Percentiles rank a stretch among this genome's conserved stretches.
Conservation (phyloP, 2,329 filamentous ascomycete species). For the Curvularia lunata region DNA sequence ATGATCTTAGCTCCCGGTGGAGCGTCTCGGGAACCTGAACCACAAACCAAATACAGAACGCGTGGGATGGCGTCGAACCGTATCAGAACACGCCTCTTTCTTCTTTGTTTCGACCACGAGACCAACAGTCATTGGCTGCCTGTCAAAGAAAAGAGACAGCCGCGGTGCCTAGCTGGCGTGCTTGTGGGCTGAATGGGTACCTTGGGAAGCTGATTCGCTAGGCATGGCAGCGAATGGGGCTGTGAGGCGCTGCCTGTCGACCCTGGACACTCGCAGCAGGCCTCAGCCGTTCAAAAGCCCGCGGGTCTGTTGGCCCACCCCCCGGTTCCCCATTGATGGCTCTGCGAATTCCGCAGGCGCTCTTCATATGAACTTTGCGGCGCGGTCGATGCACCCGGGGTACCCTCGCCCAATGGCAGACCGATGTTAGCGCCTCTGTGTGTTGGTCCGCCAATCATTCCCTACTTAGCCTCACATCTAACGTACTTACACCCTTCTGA, state of each 20-base stretch:
- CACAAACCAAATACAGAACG: slow-evolving; percentile 5
- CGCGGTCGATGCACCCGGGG: slow-evolving; percentile 20
- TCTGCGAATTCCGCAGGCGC: slow-evolving; percentile 19
- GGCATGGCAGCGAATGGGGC: slow-evolving; percentile 14
- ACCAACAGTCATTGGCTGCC: not conserved
- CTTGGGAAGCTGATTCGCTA: slow-evolving; percentile 18
- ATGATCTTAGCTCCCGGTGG: slow-evolving; percentile 23
- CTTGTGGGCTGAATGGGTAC: slow-evolving; percentile 10
- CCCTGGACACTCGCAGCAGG: slow-evolving; percentile 10
- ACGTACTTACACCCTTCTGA: slow-evolving; percentile 17
- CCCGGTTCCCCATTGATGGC: slow-evolving; percentile 17
- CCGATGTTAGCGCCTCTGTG: slow-evolving; percentile 23
- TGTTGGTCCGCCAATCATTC: slow-evolving; percentile 19
- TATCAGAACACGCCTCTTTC: slow-evolving; percentile 10
- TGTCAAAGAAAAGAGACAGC: slow-evolving; percentile 6
- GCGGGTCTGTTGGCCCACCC: slow-evolving; percentile 15
- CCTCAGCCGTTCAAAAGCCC: slow-evolving; percentile 13
- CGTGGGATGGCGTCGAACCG: slow-evolving; percentile 10
- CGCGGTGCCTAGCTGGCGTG: slow-evolving; percentile 12
- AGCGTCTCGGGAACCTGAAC: slow-evolving; percentile 14
- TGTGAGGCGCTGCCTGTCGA: slow-evolving; percentile 8
- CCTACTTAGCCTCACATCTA: slow-evolving; percentile 13
- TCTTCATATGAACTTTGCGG: slow-evolving; percentile 26
- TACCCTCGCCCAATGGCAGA: slow-evolving; percentile 19
- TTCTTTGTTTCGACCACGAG: slow-evolving; percentile 9